phyloP scores from a whole-genome alignment of 1,139 yeast genomes.

The Yamadazyma dushanensis region DNA sequence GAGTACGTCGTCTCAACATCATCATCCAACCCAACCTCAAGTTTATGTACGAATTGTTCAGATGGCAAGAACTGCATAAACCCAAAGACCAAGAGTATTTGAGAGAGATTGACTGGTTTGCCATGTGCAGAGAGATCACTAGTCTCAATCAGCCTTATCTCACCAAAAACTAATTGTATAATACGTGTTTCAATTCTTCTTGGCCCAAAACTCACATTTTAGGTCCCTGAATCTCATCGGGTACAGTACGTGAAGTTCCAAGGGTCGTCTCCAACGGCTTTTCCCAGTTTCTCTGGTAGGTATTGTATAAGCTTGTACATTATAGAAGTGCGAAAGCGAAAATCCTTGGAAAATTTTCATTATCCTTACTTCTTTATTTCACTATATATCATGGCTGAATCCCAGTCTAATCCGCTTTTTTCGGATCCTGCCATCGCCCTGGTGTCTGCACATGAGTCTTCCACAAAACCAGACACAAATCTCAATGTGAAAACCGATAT shows the following conservation, averaged over 20 bases:
- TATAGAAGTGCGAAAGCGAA: not conserved
- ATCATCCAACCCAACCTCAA: constrained; percentile 50
- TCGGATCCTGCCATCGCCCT: constrained; percentile 33
- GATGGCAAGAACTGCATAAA: constrained; percentile 45
- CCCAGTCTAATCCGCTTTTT: constrained; percentile 19
- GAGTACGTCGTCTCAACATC: constrained; percentile 47
- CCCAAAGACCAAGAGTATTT: constrained; percentile 23
- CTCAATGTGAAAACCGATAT: not conserved
- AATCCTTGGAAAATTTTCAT: not conserved
- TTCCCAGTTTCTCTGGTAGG: not conserved
- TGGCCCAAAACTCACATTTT: too few species aligned
- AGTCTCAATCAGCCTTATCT: constrained; percentile 67
- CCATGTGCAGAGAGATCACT: constrained; percentile 84
- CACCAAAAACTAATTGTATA: constrained; percentile 5
- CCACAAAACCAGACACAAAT: not conserved
- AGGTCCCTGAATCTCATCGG: too few species aligned
- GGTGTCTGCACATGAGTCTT: constrained; percentile 5
- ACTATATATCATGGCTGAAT: constrained; percentile 10
- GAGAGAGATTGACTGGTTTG: constrained; percentile 85
- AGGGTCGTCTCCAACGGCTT: too few species aligned
- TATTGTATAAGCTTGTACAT: not conserved
- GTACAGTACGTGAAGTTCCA: too few species aligned
- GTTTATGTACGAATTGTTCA: constrained; percentile 50
- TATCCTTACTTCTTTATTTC: constrained; percentile 40
- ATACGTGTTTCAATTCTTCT: too few species aligned